A percentile compares a stretch with the other conserved stretches of the same genome.
Conservation (phyloP, 176 grass and related monocot genomes). For the Bonia amplexicaulis region DNA sequence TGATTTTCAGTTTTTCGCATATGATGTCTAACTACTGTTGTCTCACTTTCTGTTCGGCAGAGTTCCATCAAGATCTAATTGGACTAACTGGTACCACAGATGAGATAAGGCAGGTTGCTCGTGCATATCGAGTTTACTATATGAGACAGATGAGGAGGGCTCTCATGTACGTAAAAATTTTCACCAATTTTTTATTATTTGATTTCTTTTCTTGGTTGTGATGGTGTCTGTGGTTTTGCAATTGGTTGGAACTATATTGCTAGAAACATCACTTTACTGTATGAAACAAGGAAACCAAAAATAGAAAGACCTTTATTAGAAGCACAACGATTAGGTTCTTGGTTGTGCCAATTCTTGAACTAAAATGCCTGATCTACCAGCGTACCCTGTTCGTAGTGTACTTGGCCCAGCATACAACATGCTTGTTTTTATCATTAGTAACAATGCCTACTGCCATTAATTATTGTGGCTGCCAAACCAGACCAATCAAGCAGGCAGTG, state of each 20-base stretch:
- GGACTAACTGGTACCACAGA: slow-evolving; percentile 72
- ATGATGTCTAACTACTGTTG: neutral
- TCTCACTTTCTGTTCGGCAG: slow-evolving; percentile 8
- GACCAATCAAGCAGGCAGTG: neutral
- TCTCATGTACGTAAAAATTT: slow-evolving; percentile 62
- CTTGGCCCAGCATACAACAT: neutral
- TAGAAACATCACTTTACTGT: neutral
- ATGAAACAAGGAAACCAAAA: neutral
- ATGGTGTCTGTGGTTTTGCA: neutral
- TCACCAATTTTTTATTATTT: too few relatives aligned
- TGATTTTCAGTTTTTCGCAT: neutral
- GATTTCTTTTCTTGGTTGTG: neutral
- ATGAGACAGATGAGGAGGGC: slow-evolving; percentile 86
- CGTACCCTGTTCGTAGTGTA: neutral
- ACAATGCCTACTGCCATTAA: neutral
- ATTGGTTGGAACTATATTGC: neutral
- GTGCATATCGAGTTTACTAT: slow-evolving; percentile 81
- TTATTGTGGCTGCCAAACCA: neutral
- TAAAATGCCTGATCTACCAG: neutral
- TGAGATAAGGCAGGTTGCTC: slow-evolving; percentile 69
- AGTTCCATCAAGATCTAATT: slow-evolving; percentile 61
- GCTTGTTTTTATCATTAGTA: neutral
- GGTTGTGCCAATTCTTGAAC: neutral
- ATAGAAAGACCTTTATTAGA: neutral
- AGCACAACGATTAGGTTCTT: neutral